A percentile compares a stretch with the other conserved stretches of the same genome.
These are phyloP conservation scores for Cerrena zonata DNA, from an alignment of 1,284 basidiomycete species.

Conservation along the genomic window DNA sequence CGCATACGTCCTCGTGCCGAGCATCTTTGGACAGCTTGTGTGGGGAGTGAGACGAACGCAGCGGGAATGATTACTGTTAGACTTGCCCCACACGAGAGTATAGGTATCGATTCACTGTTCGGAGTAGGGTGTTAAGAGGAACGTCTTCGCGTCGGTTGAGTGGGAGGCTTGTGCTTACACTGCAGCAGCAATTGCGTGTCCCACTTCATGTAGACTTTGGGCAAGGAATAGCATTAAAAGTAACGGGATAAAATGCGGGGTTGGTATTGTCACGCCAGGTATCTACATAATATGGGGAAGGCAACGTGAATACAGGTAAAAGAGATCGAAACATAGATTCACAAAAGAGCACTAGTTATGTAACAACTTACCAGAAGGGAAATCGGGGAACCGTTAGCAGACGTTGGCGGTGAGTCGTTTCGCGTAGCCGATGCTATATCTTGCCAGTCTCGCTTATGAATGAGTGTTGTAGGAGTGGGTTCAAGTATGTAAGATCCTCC, in stretches of 20 bases:
- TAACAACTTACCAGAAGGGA: background rate
- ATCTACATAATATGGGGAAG: conserved; percentile 39
- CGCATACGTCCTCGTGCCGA: conserved; percentile 41
- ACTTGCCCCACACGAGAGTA: conserved; percentile 52
- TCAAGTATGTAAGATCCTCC: too few species aligned
- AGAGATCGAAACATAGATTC: too few species aligned
- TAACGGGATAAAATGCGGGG: conserved; percentile 57
- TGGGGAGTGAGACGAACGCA: conserved; percentile 61
- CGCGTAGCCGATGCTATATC: background rate
- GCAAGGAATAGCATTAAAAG: conserved; percentile 51
- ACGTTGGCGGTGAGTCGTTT: background rate
- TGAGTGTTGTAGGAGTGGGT: too few species aligned
- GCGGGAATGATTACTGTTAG: conserved; percentile 57
- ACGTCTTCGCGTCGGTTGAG: conserved; percentile 5
- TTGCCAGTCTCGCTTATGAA: background rate
- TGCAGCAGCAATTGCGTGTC: conserved; percentile 64
- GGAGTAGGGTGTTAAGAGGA: conserved; percentile 2
- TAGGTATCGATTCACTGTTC: conserved; percentile 48
- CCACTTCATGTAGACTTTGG: conserved; percentile 65
- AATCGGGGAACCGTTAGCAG: background rate
- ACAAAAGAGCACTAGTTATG: too few species aligned
- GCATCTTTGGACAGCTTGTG: conserved; percentile 35
- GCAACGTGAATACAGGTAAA: background rate
- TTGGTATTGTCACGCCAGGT: conserved; percentile 68
- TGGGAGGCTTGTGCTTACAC: conserved; percentile 40